phyloP scores from a whole-genome alignment of 805 yeast genomes.

The Candida ovalis region DNA sequence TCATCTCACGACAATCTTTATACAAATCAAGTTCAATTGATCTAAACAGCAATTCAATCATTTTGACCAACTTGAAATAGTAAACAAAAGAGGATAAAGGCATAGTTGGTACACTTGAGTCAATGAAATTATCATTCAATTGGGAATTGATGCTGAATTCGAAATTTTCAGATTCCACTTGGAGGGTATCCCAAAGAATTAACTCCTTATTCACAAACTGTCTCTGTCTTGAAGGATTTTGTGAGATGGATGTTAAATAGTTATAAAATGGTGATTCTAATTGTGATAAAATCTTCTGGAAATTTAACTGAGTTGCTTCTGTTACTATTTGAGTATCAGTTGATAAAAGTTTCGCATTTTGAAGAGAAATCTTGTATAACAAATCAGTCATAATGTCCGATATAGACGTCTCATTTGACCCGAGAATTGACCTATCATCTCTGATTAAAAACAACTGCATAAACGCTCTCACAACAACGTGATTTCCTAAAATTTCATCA shows the following conservation, averaged over 20 bases:
- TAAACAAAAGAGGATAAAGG: conserved; percentile 72
- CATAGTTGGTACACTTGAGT: conserved; percentile 40
- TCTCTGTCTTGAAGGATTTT: conserved; percentile 80
- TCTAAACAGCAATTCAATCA: conserved; percentile 67
- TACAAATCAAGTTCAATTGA: conserved; percentile 77
- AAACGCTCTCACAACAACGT: conserved; percentile 57
- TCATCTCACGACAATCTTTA: conserved; percentile 59
- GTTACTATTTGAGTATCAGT: conserved; percentile 9
- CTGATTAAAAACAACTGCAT: conserved; percentile 59
- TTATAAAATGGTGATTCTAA: conserved; percentile 43
- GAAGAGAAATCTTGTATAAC: conserved; percentile 19
- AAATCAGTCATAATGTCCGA: conserved; percentile 32
- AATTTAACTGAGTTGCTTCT: conserved; percentile 18
- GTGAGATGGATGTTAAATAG: conserved; percentile 42
- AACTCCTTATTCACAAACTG: conserved; percentile 61
- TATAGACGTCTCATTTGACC: conserved; percentile 37
- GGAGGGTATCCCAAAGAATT: conserved; percentile 72
- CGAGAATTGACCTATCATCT: conserved; percentile 58
- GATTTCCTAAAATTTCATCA: conserved; percentile 32
- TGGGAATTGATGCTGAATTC: conserved; percentile 44
- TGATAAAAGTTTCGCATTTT: conserved; percentile 19
- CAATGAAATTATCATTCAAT: conserved; percentile 32
- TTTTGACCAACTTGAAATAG: conserved; percentile 58
- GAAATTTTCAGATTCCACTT: conserved; percentile 64
- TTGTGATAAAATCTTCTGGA: conserved; percentile 38